A percentile compares a stretch with the other conserved stretches of the same genome.
Conservation (phyloP, 139 green algal genomes). For the Chlamydomonas schloesseri region DNA sequence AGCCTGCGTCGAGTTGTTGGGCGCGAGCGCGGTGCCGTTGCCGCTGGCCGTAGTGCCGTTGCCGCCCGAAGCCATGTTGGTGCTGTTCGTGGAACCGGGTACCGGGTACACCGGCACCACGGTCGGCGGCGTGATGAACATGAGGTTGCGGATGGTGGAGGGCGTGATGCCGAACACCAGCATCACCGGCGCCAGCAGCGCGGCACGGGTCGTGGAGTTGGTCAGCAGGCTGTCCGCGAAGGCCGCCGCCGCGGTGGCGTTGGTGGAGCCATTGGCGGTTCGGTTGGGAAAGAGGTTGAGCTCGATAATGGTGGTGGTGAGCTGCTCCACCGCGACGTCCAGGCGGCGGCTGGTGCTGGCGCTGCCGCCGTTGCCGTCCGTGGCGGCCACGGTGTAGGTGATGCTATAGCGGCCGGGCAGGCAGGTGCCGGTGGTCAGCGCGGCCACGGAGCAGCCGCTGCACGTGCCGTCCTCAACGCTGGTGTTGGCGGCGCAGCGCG, state of each 20-base stretch:
- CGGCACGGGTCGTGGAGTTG: background rate
- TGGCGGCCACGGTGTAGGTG: background rate
- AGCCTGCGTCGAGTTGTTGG: background rate
- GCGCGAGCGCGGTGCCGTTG: background rate
- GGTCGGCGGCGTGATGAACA: background rate
- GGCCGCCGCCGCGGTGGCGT: background rate
- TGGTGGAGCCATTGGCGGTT: background rate
- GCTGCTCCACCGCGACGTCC: constrained; percentile 27
- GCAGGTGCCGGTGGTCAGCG: background rate
- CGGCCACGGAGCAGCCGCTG: constrained; percentile 2
- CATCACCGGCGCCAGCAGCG: background rate
- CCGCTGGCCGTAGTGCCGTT: no score
- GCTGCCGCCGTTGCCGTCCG: background rate
- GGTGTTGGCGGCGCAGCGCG: background rate
- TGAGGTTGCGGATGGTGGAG: background rate
- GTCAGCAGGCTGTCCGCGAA: background rate
- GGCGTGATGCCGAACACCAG: background rate
- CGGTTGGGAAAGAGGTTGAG: constrained; percentile 13
- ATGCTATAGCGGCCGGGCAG: constrained; percentile 17
- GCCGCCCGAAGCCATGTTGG: background rate
- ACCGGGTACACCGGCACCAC: background rate
- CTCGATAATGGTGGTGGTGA: background rate
- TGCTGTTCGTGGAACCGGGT: background rate
- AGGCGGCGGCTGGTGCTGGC: background rate
- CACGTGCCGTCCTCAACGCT: background rate